phyloP scores from a whole-genome alignment of 2,329 filamentous ascomycete genomes.

The Colletotrichum tropicale region DNA sequence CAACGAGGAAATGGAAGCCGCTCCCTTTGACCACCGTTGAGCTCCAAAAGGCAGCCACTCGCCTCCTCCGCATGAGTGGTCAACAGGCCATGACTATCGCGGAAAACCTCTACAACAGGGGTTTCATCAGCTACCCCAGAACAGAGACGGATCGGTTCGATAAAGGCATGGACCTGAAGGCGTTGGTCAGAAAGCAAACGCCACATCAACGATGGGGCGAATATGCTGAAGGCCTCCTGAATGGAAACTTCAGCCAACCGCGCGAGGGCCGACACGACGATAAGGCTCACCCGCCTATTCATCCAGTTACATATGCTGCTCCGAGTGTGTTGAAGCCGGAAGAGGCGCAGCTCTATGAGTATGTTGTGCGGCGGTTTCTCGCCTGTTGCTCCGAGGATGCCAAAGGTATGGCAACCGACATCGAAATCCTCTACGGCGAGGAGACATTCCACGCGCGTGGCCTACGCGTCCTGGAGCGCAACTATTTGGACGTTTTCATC shows the following conservation, averaged over 20 bases:
- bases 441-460: constrained; percentile 85
- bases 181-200: constrained; percentile 82
- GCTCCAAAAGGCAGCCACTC: constrained; percentile 92
- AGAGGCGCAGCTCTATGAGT: constrained; percentile 86
- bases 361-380: constrained; percentile 88
- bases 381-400: constrained; percentile 97
- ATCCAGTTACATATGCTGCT: constrained; percentile 86
- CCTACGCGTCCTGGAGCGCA: constrained; percentile 82
- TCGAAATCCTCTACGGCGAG: constrained; percentile 83
- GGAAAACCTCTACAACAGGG: constrained; percentile 88
- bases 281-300: constrained; percentile 96
- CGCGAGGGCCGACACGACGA: constrained; percentile 88
- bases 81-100: constrained; percentile 89
- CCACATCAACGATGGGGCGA: constrained; percentile 78
- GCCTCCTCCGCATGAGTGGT: constrained; percentile 88
- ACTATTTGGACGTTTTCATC: constrained; percentile 93
- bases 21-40: constrained; percentile 94
- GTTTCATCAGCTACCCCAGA: constrained; percentile 96
- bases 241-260: constrained; percentile 81
- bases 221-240: constrained; percentile 77
- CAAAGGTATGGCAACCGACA: constrained; percentile 81
- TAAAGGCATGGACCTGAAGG: constrained; percentile 81
- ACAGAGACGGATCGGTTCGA: constrained; percentile 98
- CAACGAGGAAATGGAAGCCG: constrained; percentile 92
- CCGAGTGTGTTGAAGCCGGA: constrained; percentile 66